Base-by-base conservation (phyloP, 805 yeast genomes). In the Yarrowia phangngaensis region DNA sequence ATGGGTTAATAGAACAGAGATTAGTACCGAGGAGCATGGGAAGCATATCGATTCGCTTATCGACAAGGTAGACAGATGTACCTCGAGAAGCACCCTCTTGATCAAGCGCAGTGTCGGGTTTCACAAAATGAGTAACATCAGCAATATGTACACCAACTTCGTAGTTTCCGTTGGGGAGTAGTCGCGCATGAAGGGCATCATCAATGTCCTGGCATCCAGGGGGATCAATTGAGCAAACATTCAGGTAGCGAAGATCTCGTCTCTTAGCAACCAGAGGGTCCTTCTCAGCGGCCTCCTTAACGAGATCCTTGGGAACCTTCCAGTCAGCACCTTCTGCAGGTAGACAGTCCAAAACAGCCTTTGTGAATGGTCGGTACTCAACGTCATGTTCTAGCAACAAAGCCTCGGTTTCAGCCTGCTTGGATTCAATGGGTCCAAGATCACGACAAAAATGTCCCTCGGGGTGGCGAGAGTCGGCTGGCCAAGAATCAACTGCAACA, bases 101-200 rank as follows among this genome's bases (percentile, higher is more conserved):
- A 63, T 92, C 98, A 52, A 92, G 72, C 0, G 97, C 81, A 3
- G 96, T 87, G 54, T 81, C 83, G 0, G 98, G 82, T 65, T 88
- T 87, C 35, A 92, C 98, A 61, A 92, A 92, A 68, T 92, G 95
- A 1, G 97, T 86, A 22, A 92, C 99, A 68, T 92, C 99, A 8
- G 99, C 99, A 70, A 92, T 92, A 62, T 92, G 99, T 22, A 92
- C 99, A 61, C 99, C 99, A 51, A 92, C 95, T 64, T 92, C 95
- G 71, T 77, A 88, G 63, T 90, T 86, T 0, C 98, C 98, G 64
- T 92, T 92, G 1, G 95, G 88, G 41, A 92, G 72, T 48, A 64
- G 63, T 54, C 75, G 70, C 0, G 97, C 97, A 62, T 92, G 99
- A 40, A 92, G 71, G 1, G 99, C 98, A 70, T 92, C 96, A 70